These are phyloP conservation scores for Dinochytrium kinnereticum DNA, from an alignment of 371 early-diverging fungal genomes.

Conservation along the genomic window DNA sequence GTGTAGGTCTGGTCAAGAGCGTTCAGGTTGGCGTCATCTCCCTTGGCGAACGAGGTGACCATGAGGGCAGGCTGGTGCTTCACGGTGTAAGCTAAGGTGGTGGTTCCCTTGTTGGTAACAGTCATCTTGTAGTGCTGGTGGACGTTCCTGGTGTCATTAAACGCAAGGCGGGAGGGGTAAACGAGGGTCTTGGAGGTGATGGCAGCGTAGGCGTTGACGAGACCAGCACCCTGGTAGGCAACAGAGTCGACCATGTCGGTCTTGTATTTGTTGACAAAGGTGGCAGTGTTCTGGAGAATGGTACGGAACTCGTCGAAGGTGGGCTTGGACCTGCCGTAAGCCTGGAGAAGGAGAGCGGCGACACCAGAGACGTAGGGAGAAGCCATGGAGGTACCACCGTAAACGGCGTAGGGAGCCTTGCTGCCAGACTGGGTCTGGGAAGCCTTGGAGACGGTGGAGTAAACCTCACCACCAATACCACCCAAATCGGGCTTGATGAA, in stretches of 20 bases:
- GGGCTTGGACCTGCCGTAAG: neutral
- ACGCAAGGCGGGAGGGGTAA: slow-evolving; percentile 53
- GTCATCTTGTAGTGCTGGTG: slow-evolving; percentile 51
- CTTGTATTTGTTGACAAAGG: slow-evolving; percentile 44
- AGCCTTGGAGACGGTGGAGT: slow-evolving; percentile 20
- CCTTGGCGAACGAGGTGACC: neutral
- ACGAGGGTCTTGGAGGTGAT: slow-evolving; percentile 57
- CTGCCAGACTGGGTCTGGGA: neutral
- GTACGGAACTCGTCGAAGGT: slow-evolving; percentile 22
- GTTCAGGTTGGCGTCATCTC: neutral
- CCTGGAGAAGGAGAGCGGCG: slow-evolving; percentile 40
- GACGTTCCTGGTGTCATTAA: slow-evolving; percentile 63
- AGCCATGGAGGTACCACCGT: slow-evolving; percentile 51
- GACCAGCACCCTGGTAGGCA: slow-evolving; percentile 56
- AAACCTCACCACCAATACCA: slow-evolving; percentile 31
- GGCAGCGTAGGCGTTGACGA: slow-evolving; percentile 65
- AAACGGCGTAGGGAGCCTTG: slow-evolving; percentile 14
- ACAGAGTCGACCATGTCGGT: slow-evolving; percentile 57
- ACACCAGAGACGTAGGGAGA: slow-evolving; percentile 21
- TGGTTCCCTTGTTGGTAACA: slow-evolving; percentile 64
- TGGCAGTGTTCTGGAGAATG: slow-evolving; percentile 54
- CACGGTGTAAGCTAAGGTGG: slow-evolving; percentile 31
- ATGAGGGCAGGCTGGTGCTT: slow-evolving; percentile 36
- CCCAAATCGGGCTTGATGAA: slow-evolving; percentile 37
- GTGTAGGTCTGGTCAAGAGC: neutral